Evolutionary conservation across 139 green algal species (phyloP).

Genomic region (Chlorella sp.): DNA sequence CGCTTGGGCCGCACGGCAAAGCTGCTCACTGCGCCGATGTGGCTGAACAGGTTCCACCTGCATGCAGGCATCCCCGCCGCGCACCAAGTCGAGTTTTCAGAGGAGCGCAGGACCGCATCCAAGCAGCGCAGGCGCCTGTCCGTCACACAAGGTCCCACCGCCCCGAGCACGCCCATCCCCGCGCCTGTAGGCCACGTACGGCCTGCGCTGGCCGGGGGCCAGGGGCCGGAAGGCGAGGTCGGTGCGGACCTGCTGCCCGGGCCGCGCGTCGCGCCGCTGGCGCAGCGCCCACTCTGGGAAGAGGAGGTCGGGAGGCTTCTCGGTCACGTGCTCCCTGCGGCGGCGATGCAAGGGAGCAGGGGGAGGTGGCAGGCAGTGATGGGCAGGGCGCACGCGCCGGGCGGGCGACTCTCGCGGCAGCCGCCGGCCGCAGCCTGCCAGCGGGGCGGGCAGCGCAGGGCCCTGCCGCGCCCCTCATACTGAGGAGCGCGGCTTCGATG

Average conservation of each 20-base stretch:
- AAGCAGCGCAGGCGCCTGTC: neutral
- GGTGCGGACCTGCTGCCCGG: neutral
- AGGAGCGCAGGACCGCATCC: neutral
- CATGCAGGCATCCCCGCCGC: neutral
- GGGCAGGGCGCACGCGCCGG: too few relatives aligned
- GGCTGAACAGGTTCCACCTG: constrained; percentile 43
- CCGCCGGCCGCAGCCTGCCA: neutral
- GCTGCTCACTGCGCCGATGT: constrained; percentile 38
- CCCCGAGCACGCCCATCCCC: neutral
- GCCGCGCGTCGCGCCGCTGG: neutral
- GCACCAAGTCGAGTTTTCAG: neutral
- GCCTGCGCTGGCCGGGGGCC: neutral
- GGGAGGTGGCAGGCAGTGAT: neutral
- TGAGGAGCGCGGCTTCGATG: neutral
- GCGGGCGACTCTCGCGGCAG: too few relatives aligned
- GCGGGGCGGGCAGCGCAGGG: neutral
- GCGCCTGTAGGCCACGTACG: constrained; percentile 1
- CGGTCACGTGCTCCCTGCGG: constrained; percentile 4
- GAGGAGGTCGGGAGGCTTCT: constrained; percentile 46
- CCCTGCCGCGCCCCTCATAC: neutral
- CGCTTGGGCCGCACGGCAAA: constrained; percentile 35
- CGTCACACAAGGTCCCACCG: too few relatives aligned
- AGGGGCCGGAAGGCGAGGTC: neutral
- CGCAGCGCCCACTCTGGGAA: constrained; percentile 33
- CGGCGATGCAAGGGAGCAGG: neutral